phyloP scores from a whole-genome alignment of 495 filamentous ascomycete genomes.

The Penicillium parvum region DNA sequence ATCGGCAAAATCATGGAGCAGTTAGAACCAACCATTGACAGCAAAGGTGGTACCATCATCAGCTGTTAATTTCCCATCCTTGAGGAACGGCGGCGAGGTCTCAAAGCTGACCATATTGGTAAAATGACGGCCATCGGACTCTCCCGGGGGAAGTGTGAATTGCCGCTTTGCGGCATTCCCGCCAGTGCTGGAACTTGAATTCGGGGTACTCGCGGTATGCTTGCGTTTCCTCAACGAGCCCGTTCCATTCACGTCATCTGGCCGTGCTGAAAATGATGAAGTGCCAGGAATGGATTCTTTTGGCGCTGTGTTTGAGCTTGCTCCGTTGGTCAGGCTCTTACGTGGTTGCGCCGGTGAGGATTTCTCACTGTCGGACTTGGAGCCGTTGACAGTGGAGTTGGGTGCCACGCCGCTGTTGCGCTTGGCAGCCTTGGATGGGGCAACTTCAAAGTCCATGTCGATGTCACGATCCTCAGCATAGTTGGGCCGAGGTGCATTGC shows the following conservation, averaged over 20 bases:
- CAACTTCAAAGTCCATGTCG: slow-evolving; percentile 72
- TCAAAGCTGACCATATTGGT: slow-evolving; percentile 89
- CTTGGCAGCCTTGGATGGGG: slow-evolving; percentile 44
- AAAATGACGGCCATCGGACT: slow-evolving; percentile 35
- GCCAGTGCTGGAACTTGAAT: slow-evolving; percentile 25
- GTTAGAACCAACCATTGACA: slow-evolving; percentile 71
- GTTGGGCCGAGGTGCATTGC: slow-evolving; percentile 79
- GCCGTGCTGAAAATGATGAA: slow-evolving; percentile 54
- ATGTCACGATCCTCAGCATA: slow-evolving; percentile 96
- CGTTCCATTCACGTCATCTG: slow-evolving; percentile 35
- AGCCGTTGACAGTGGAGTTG: slow-evolving; percentile 29
- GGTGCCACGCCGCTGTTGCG: slow-evolving; percentile 32
- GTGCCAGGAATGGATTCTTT: slow-evolving; percentile 62
- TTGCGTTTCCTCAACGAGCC: slow-evolving; percentile 72
- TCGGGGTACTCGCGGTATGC: slow-evolving; percentile 54
- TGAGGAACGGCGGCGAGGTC: slow-evolving; percentile 58
- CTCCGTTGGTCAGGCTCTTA: slow-evolving; percentile 38
- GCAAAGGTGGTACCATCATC: slow-evolving; percentile 84
- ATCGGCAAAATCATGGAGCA: slow-evolving; percentile 11
- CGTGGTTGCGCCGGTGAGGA: slow-evolving; percentile 36
- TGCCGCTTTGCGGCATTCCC: slow-evolving; percentile 39
- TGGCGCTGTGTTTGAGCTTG: slow-evolving; percentile 28
- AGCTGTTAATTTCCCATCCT: slow-evolving; percentile 74
- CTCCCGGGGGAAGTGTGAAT: slow-evolving; percentile 44
- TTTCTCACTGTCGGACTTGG: slow-evolving; percentile 42